These are phyloP conservation scores for Orbilia ellipsospora DNA, from an alignment of 2,329 filamentous ascomycete genomes.

Conservation along the genomic window DNA sequence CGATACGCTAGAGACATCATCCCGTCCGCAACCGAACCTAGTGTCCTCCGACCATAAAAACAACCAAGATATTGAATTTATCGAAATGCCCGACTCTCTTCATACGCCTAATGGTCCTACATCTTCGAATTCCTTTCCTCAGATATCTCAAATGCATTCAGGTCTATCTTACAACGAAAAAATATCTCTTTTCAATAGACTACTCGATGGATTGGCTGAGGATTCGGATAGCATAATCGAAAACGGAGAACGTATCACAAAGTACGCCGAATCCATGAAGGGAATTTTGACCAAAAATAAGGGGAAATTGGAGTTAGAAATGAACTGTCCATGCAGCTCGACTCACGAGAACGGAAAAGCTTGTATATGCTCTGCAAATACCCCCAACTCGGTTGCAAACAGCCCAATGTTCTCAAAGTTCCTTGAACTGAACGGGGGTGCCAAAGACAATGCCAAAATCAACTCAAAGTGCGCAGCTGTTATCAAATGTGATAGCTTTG, in stretches of 20 bases:
- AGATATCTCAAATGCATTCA: neutral
- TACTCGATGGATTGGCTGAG: neutral
- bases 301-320: neutral
- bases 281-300: neutral
- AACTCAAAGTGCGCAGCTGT: neutral
- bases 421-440: too few relatives aligned
- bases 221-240: conserved; percentile 14
- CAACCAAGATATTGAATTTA: neutral
- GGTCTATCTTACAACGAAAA: neutral
- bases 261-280: conserved; percentile 5
- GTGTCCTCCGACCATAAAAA: too few relatives aligned
- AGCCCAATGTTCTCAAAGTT: too few relatives aligned
- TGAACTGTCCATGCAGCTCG: neutral
- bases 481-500: too few relatives aligned
- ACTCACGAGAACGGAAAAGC: neutral
- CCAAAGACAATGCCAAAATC: neutral
- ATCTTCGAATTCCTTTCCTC: neutral
- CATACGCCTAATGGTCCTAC: neutral
- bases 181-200: conserved; percentile 4
- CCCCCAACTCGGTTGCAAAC: conserved; percentile 12
- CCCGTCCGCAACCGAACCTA: too few relatives aligned
- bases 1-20: too few relatives aligned
- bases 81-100: neutral
- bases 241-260: conserved; percentile 12
- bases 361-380: conserved; percentile 20